Conservation (phyloP, 371 early-diverging fungal genomes). For the Mortierella sp. region DNA sequence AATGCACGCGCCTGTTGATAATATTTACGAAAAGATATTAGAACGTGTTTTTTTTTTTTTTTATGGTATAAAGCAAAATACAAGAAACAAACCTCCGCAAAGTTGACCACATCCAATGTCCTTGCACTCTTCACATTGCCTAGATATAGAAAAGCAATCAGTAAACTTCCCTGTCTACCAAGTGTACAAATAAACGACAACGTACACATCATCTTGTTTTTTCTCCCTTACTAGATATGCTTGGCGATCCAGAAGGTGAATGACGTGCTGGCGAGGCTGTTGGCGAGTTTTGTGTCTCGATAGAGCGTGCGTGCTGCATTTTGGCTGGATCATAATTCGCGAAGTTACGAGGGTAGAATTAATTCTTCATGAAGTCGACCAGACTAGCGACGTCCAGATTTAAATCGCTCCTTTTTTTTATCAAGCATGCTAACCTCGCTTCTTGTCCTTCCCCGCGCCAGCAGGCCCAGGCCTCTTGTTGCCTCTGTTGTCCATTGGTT, state of each 20-base stretch:
- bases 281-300: slow-evolving; percentile 24
- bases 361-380: too few species aligned
- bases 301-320: slow-evolving; percentile 52
- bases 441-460: slow-evolving; percentile 41
- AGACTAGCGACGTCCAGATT: too few species aligned
- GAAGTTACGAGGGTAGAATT: too few species aligned
- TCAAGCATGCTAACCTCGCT: slow-evolving; percentile 37
- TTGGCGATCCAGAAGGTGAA: neutral
- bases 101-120: slow-evolving; percentile 52
- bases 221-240: slow-evolving; percentile 1
- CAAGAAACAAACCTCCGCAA: slow-evolving; percentile 45
- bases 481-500: slow-evolving; percentile 37
- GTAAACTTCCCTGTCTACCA: too few species aligned
- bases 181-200: neutral
- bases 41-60: too few species aligned
- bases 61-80: too few species aligned
- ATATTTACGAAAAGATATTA: too few species aligned
- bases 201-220: too few species aligned
- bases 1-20: slow-evolving; percentile 78
- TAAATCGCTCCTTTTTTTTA: neutral
- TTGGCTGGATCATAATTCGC: slow-evolving; percentile 17
- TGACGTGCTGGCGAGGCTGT: slow-evolving; percentile 10
- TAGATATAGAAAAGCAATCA: slow-evolving; percentile 8
- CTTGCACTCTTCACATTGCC: slow-evolving; percentile 26
- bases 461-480: slow-evolving; percentile 40